These are phyloP conservation scores for Hylodesmum podocarpum DNA, from an alignment of 306 rosid genomes.

Conservation along the genomic window DNA sequence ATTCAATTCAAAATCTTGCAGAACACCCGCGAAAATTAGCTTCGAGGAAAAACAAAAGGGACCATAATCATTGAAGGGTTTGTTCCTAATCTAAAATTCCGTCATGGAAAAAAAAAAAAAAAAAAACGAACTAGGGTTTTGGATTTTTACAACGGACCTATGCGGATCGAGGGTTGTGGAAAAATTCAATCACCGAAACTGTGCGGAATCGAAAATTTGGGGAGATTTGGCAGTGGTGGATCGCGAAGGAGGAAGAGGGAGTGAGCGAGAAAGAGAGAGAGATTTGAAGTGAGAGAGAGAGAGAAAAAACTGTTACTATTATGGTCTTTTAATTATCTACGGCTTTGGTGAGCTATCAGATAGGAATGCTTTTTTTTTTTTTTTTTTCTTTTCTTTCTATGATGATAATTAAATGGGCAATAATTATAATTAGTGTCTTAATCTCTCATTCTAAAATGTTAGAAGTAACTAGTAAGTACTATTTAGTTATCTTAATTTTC, in stretches of 20 bases:
- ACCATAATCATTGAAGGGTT: conserved; percentile 41
- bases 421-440: not conserved
- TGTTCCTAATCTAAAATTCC: conserved; percentile 41
- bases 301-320: conserved; percentile 11
- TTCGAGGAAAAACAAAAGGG: conserved; percentile 30
- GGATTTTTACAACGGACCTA: conserved; percentile 8
- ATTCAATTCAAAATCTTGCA: conserved; percentile 21
- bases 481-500: not conserved
- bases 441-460: not conserved
- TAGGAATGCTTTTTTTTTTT: not conserved
- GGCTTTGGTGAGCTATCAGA: not conserved
- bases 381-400: no score
- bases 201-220: not conserved
- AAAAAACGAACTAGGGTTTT: conserved; percentile 56
- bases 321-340: not conserved
- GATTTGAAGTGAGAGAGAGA: conserved; percentile 37
- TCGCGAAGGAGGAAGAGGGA: conserved; percentile 32
- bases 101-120: not conserved
- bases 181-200: conserved; percentile 15
- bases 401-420: not conserved
- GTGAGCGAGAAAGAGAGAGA: conserved; percentile 12
- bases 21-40: conserved; percentile 27
- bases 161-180: conserved; percentile 48
- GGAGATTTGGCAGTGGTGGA: conserved; percentile 41
- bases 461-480: no score